phyloP scores from a whole-genome alignment of 306 rosid genomes.

The Dalbergia oliveri region DNA sequence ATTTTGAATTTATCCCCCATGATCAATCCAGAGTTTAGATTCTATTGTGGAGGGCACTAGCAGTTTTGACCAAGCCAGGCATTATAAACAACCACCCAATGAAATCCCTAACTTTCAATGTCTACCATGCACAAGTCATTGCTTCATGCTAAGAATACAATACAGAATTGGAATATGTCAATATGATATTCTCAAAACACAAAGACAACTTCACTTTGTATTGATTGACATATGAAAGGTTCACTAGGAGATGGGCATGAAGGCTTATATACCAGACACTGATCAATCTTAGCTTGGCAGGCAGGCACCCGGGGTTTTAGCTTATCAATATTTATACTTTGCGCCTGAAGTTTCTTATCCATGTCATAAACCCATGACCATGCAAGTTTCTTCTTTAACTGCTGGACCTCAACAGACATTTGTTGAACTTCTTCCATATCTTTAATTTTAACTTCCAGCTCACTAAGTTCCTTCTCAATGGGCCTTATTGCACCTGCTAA shows the following conservation, averaged over 20 bases:
- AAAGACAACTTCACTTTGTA: constrained; percentile 23
- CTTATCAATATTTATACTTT: constrained; percentile 63
- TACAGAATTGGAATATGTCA: constrained; percentile 24
- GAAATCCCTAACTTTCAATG: constrained; percentile 31
- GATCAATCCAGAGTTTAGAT: not conserved
- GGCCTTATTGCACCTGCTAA: constrained; percentile 82
- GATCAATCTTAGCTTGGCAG: constrained; percentile 81
- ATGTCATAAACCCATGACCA: constrained; percentile 95
- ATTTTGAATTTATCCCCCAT: not conserved
- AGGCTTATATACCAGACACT: constrained; percentile 59
- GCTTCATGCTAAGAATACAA: constrained; percentile 4
- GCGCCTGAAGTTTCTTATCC: constrained; percentile 68
- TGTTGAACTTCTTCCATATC: constrained; percentile 87
- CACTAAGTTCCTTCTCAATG: constrained; percentile 79
- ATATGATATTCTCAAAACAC: not conserved
- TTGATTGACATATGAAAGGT: constrained; percentile 22
- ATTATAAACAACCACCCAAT: constrained; percentile 22
- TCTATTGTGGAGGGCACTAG: not conserved
- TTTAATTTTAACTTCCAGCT: constrained; percentile 76
- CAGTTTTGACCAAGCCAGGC: constrained; percentile 18
- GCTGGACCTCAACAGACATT: constrained; percentile 70
- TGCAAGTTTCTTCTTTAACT: constrained; percentile 87
- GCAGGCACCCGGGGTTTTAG: constrained; percentile 76
- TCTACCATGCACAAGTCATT: not conserved
- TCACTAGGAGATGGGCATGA: not conserved